Base-by-base conservation (phyloP, 1,284 basidiomycete species). In the Cutaneotrichosporon cavernicola region DNA sequence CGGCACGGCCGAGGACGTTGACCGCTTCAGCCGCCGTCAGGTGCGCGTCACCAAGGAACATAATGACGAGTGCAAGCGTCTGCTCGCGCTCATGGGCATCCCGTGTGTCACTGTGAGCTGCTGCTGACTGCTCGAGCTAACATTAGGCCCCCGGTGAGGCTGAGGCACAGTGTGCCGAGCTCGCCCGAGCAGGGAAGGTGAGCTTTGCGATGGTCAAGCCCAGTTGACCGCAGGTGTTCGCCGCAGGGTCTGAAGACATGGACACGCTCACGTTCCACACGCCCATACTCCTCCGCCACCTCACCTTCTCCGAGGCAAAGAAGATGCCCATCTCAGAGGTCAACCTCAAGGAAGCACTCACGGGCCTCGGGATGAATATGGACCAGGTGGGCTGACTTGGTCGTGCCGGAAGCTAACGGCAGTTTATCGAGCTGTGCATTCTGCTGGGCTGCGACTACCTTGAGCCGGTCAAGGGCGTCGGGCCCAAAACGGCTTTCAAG, bases 221-320 rank as follows among this genome's bases (percentile, higher is more conserved):
- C 52, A 60, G 36, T 56, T 58, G 56, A 58, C 38, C 60, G 4
- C 72, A 92, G 90, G 92, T 97, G 22, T 99, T 90, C 75, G 97
- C 91, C 0, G 95, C 95, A 5, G 97, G 97, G 7, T 97, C 94
- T 0, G 97, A 99, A 81, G 97, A 99, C 78, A 99, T 99, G 97
- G 97, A 99, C 75, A 99, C 97, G 4, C 86, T 99, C 51, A 99
- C 97, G 0, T 99, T 99, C 83, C 86, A 87, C 70, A 84, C 96
- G 0, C 95, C 96, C 0, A 89, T 97, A 60, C 85, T 99, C 10
- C 89, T 92, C 70, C 92, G 96, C 56, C 96, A 98, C 80, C 86
- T 99, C 60, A 99, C 97, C 8, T 97, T 98, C 80, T 95, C 92
- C n/a, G 97, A 99, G 78, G 94, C 94, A 31, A 95, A 97, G 80